A percentile compares a stretch with the other conserved stretches of the same genome.
Conservation (phyloP, 257 asterid genomes). For the Prunella vulgaris region DNA sequence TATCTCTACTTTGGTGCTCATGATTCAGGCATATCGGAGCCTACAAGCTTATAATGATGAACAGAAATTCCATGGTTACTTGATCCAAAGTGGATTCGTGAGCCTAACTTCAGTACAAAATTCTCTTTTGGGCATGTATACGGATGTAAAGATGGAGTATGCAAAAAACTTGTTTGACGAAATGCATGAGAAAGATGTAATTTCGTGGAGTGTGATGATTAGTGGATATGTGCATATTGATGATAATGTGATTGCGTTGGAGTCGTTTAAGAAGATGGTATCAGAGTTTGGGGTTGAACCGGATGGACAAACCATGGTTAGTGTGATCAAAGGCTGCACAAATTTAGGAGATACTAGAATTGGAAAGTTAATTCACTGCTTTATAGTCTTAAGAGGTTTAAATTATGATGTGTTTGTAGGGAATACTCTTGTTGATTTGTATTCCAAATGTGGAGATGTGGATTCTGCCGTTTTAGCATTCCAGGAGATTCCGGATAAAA, state of each 20-base stretch:
- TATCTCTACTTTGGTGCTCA: constrained; percentile 65
- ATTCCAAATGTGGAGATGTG: constrained; percentile 67
- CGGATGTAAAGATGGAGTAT: constrained; percentile 45
- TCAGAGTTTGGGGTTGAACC: constrained; percentile 35
- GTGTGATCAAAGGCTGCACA: constrained; percentile 65
- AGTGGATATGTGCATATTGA: constrained; percentile 43
- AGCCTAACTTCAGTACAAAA: constrained; percentile 58
- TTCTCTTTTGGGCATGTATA: constrained; percentile 56
- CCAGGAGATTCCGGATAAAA: constrained; percentile 50
- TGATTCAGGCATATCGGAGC: constrained; percentile 53
- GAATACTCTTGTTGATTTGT: constrained; percentile 72
- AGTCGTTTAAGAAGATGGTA: constrained; percentile 52
- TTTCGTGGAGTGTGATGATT: constrained; percentile 80
- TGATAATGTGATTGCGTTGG: constrained; percentile 37
- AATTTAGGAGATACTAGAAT: constrained; percentile 37
- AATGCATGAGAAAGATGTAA: constrained; percentile 62
- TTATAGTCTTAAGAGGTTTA: constrained; percentile 50
- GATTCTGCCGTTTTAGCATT: constrained; percentile 57
- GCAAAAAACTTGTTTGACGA: constrained; percentile 68
- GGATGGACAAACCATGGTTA: constrained; percentile 70
- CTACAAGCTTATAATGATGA: constrained; percentile 40
- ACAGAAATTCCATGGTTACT: constrained; percentile 48
- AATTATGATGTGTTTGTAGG: constrained; percentile 59
- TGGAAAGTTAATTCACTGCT: constrained; percentile 59
- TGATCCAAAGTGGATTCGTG: constrained; percentile 51